Base-by-base conservation (phyloP, 1,284 basidiomycete species). In the Amylostereum areolatum region DNA sequence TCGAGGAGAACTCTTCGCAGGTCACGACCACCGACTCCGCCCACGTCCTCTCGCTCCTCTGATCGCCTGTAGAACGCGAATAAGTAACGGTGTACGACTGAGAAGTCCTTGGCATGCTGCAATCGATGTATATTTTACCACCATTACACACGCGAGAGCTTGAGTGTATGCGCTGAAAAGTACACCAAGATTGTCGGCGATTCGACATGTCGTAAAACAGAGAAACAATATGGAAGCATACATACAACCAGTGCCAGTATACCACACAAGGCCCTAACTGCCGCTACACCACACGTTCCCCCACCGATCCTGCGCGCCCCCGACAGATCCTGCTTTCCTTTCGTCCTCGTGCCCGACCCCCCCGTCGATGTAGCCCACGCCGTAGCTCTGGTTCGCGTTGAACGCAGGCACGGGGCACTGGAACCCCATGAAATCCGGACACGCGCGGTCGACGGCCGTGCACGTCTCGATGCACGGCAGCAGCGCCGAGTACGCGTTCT, bases 281-380 rank as follows among this genome's bases (percentile, higher is more conserved):
- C 45, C 63, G 59, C 83, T 86, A 66, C 89, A 92, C 85, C 86
- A 92, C 28, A 88, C 75, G 60, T 88, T 87, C n/a, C 89, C 89
- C 72, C 75, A 91, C 43, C 60, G 62, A 65, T 92, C 88, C 58
- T 80, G 75, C n/a, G 77, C 70, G 12, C 55, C 62, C 1, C 83
- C 84, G 0, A 78, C 76, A 24, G 58, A 47, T 6, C 83, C 80
- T 3, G 64, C 59, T 0, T 74, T 70, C 48, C 74, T 53, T 45
- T 64, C 66, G 4, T 77, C 77, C 11, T 73, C 74, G 30, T 73
- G 6, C 24, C 41, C 41, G 30, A 6, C 68, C 7, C 73, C 73
- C 34, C 64, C 66, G 55, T 89, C 83, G 11, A 87, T 70, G 55
- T 74, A 84, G 0, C 89, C 89, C 6, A 89, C 76, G 8, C 83